Base-by-base conservation (phyloP, 495 filamentous ascomycete genomes). In the Viridothelium virens region DNA sequence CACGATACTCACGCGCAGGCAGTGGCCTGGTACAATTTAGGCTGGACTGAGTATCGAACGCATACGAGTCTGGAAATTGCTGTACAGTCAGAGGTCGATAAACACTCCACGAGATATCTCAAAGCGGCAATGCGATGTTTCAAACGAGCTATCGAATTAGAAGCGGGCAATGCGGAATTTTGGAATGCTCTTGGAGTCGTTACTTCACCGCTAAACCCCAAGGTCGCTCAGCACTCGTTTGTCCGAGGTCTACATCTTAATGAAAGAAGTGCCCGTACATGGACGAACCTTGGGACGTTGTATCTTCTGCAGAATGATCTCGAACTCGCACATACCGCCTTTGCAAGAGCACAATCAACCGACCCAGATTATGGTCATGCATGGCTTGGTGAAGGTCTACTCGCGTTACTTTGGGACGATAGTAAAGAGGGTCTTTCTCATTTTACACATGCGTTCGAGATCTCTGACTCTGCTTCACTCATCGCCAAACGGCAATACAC, bases 171-270 rank as follows among this genome's bases (percentile, higher is more conserved):
- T 72, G 80, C 92, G 0, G 94, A 99, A 71, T 99, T 97, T 76
- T 99, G 94, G 94, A 97, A 96, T 74, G 86, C 94, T 2, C 83
- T 99, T 31, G 94, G 93, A 31, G 91, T 97, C 6, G 90, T 89
- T 16, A 97, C 94, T 2, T 90, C 88, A 53, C 83, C 80, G 46
- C 79, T 96, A 71, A 96, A 91, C 72, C 88, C 91, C 0, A 88
- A 89, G 66, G 89, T 97, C 2, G 86, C 95, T 0, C 94, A 99
- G 76, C 94, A 99, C 77, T 84, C 94, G 0, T 90, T 99, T 69
- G 89, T 97, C n/a, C 83, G 94, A 65, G 92, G 91, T 70, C 77
- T 99, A 18, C 88, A 92, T 74, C 79, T 99, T n/a, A 95, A 97
- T 73, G 95, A 97, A 67, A 74, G 83, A 68, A 92, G 86, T 68